These are phyloP conservation scores for Allium sativum DNA, from an alignment of 106 monocot species.

Conservation along the genomic window DNA sequence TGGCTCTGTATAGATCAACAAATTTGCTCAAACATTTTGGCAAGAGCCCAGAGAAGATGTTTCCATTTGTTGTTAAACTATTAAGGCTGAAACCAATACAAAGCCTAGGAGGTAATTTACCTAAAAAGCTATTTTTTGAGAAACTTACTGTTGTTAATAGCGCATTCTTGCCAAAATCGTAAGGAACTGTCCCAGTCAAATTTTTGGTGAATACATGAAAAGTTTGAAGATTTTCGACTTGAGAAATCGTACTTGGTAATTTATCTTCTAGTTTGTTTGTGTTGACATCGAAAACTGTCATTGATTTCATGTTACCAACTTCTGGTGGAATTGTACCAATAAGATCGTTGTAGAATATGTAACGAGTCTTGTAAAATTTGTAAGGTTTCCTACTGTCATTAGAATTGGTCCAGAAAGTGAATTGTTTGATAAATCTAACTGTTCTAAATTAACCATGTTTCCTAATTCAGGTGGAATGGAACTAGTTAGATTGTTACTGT, in stretches of 20 bases:
- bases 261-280: conserved; percentile 18
- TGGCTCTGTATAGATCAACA: too few species aligned
- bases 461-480: conserved; percentile 4
- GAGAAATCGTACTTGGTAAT: conserved; percentile 12
- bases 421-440: conserved; percentile 4
- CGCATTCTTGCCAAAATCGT: not conserved
- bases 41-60: too few species aligned
- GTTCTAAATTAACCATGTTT: not conserved
- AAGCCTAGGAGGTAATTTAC: too few species aligned
- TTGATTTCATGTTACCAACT: conserved; percentile 22
- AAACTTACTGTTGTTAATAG: too few species aligned
- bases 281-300: not conserved
- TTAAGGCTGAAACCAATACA: too few species aligned
- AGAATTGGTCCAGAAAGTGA: conserved; percentile 6
- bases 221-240: conserved; percentile 11
- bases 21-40: too few species aligned
- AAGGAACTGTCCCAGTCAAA: conserved; percentile 1
- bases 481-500: conserved; percentile 3
- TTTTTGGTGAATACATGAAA: conserved; percentile 18
- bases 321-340: conserved; percentile 21
- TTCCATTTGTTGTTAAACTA: too few species aligned
- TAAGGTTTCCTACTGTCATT: conserved; percentile 7
- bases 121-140: too few species aligned
- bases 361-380: not conserved
- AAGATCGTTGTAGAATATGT: conserved; percentile 13